Conservation (phyloP, 257 asterid species). For the Penstemon eatonii region DNA sequence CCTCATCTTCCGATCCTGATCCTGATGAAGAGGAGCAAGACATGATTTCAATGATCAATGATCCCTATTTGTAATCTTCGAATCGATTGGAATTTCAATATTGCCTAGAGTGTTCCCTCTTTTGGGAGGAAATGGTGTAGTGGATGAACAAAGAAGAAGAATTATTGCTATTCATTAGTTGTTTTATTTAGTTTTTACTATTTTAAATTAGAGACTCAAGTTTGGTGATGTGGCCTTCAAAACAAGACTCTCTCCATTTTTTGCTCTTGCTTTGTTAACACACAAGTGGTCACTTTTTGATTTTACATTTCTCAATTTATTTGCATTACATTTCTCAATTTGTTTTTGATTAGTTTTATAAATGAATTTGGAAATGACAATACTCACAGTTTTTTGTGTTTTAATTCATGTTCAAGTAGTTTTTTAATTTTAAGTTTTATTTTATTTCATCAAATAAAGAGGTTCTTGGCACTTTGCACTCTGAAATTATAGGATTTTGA, state of each 20-base stretch:
- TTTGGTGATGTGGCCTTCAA: conserved; percentile 38
- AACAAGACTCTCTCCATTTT: conserved; percentile 47
- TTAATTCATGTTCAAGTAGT: no score
- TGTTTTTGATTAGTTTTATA: no score
- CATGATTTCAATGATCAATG: conserved; percentile 35
- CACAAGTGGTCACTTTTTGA: no score
- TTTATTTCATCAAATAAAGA: no score
- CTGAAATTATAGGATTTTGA: no score
- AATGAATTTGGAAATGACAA: no score
- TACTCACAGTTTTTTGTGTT: no score
- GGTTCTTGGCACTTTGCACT: no score
- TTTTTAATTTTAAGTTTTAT: no score
- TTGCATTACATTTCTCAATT: no score
- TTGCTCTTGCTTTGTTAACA: conserved; percentile 21
- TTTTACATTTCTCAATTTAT: no score
- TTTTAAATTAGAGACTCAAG: conserved; percentile 14
- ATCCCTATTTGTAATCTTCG: background rate
- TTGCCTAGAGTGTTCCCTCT: no score
- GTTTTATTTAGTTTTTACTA: conserved; percentile 24
- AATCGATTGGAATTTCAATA: background rate
- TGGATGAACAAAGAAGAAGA: conserved; percentile 30
- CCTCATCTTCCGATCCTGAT: conserved; percentile 93
- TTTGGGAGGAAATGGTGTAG: conserved; percentile 1
- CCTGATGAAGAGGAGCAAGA: conserved; percentile 60
- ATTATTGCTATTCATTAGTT: conserved; percentile 2